Conservation (phyloP, 192 early-diverging fungal genomes). For the Radiomyces spectabilis region DNA sequence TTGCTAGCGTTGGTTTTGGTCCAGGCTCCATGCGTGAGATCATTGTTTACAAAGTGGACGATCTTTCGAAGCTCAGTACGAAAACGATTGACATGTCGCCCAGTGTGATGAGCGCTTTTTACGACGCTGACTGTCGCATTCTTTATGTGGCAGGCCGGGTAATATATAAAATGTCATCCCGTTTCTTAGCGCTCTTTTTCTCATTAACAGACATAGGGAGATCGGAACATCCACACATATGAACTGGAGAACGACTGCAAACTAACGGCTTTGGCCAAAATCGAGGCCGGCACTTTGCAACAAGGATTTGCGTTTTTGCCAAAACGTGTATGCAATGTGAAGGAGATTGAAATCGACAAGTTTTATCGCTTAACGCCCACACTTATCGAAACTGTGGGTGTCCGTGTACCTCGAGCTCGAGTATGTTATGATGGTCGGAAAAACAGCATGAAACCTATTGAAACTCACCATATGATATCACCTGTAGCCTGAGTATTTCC, state of each 20-base stretch:
- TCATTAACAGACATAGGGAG: constrained; percentile 39
- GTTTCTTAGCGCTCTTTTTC: background rate
- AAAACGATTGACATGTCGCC: constrained; percentile 66
- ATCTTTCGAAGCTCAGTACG: constrained; percentile 22
- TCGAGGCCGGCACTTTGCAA: constrained; percentile 51
- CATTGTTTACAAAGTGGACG: constrained; percentile 35
- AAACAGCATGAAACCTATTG: too few species aligned
- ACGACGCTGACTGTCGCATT: constrained; percentile 61
- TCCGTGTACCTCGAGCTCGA: constrained; percentile 67
- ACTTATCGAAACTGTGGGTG: constrained; percentile 64
- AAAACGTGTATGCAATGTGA: constrained; percentile 59
- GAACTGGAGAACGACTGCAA: constrained; percentile 35
- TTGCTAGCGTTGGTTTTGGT: constrained; percentile 69
- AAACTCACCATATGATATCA: too few species aligned
- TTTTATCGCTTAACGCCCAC: constrained; percentile 61
- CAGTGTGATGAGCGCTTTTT: constrained; percentile 60
- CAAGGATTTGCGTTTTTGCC: constrained; percentile 68
- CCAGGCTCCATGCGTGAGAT: constrained; percentile 66
- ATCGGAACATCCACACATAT: constrained; percentile 68
- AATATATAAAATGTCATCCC: background rate
- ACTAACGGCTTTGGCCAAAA: constrained; percentile 40
- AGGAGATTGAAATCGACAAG: constrained; percentile 60
- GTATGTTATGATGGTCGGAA: constrained; percentile 21
- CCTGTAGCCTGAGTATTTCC: constrained; percentile 72
- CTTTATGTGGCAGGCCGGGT: constrained; percentile 64